phyloP scores from a whole-genome alignment of 352 stramenopile species.

The Phytophthora nicotianae region DNA sequence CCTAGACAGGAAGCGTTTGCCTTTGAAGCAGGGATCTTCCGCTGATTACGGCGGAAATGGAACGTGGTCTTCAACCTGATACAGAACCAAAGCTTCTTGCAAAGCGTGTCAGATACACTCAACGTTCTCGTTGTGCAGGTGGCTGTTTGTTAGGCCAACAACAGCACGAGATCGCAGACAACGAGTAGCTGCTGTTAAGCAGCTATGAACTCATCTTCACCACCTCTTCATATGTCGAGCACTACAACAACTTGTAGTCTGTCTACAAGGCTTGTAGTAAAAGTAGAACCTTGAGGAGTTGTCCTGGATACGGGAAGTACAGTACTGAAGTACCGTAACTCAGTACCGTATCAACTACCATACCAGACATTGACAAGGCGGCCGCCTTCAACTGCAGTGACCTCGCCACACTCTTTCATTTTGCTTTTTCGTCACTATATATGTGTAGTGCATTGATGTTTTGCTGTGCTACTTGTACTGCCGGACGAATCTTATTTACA shows the following conservation, averaged over 20 bases:
- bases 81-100: constrained; percentile 19
- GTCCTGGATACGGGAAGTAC: neutral
- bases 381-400: constrained; percentile 19
- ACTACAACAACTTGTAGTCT: too few species aligned
- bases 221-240: too few species aligned
- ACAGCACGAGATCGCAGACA: constrained; percentile 7
- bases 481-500: constrained; percentile 47
- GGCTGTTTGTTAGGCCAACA: constrained; percentile 7
- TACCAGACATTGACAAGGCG: constrained; percentile 16
- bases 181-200: neutral
- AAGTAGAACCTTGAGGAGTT: too few species aligned
- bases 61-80: constrained; percentile 28
- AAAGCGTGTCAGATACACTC: constrained; percentile 22
- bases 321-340: neutral
- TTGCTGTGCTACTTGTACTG: constrained; percentile 34
- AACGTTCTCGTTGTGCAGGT: constrained; percentile 8
- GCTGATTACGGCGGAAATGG: constrained; percentile 21
- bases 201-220: neutral
- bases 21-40: constrained; percentile 10
- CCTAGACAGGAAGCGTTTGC: neutral
- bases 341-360: too few species aligned
- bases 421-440: constrained; percentile 35
- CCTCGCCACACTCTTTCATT: constrained; percentile 28
- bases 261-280: too few species aligned
- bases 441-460: constrained; percentile 35